phyloP scores from a whole-genome alignment of 257 asterid species.

The Penstemon davidsonii region DNA sequence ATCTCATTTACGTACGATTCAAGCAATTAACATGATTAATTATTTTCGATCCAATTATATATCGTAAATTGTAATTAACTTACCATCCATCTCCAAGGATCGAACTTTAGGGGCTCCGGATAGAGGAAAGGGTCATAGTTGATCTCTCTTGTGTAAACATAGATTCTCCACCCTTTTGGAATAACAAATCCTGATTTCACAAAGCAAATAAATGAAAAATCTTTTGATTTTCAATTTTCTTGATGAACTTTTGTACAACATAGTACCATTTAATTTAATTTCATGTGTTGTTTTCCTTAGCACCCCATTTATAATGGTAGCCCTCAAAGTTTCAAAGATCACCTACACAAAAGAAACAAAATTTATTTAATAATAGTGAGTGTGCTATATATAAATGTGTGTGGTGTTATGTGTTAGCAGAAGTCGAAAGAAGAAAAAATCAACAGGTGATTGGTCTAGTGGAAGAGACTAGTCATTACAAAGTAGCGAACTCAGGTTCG shows the following conservation, averaged over 20 bases:
- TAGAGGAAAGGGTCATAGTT: constrained; percentile 67
- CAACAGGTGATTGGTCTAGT: too few relatives aligned
- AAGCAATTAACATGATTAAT: too few relatives aligned
- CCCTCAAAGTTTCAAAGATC: constrained; percentile 61
- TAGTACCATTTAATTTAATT: constrained; percentile 55
- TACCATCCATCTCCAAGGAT: constrained; percentile 94
- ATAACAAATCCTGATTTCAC: constrained; percentile 46
- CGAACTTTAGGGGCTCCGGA: constrained; percentile 64
- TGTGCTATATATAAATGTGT: background rate
- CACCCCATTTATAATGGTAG: constrained; percentile 65
- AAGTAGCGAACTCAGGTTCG: too few relatives aligned
- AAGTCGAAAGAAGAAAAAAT: background rate
- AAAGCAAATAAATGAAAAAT: background rate
- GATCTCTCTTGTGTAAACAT: constrained; percentile 73
- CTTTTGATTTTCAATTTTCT: background rate
- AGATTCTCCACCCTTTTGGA: constrained; percentile 85
- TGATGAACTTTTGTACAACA: background rate
- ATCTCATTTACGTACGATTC: too few relatives aligned
- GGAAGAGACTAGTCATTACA: too few relatives aligned
- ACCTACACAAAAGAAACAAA: constrained; percentile 38
- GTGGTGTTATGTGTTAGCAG: background rate
- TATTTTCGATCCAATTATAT: too few relatives aligned
- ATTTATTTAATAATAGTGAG: background rate
- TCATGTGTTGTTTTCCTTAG: constrained; percentile 70
- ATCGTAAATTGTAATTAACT: constrained; percentile 19